Conservation (phyloP, 345 rosid species). For the Arabidopsis suecica region DNA sequence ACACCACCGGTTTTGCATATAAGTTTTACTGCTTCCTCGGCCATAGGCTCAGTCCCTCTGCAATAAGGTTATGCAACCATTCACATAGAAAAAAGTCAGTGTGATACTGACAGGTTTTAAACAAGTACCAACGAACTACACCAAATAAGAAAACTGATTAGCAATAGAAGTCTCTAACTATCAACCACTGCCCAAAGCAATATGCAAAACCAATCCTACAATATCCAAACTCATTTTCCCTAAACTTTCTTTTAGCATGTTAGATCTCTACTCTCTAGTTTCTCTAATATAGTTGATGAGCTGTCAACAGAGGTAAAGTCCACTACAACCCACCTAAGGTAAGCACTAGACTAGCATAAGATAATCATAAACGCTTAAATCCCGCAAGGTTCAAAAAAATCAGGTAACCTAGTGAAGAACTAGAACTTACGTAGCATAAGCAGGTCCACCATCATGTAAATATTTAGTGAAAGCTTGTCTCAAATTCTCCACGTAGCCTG, state of each 20-base stretch:
- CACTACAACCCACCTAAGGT: background rate
- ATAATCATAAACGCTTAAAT: slow-evolving; percentile 1
- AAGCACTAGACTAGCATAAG: background rate
- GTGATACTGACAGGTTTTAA: background rate
- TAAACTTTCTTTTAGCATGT: background rate
- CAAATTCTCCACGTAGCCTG: slow-evolving; percentile 81
- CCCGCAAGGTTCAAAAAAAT: background rate
- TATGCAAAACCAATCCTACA: slow-evolving; percentile 2
- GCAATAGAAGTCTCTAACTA: background rate
- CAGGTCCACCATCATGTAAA: slow-evolving; percentile 92
- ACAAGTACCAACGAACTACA: background rate
- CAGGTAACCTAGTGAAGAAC: background rate
- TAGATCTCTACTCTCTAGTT: background rate
- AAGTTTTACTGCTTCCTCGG: slow-evolving; percentile 77
- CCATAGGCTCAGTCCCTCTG: slow-evolving; percentile 90
- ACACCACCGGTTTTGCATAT: slow-evolving; percentile 83
- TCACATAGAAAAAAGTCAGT: background rate
- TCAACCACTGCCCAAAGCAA: slow-evolving; percentile 2
- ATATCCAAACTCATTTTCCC: background rate
- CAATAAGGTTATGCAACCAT: slow-evolving; percentile 15
- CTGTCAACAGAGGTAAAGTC: background rate
- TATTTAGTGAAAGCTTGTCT: slow-evolving; percentile 88
- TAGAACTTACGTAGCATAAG: slow-evolving; percentile 71
- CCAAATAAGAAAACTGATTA: background rate
- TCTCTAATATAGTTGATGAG: background rate